Evolutionary conservation across 805 yeast genomes (phyloP).

Genomic region (Pichia nanzhaoensis): DNA sequence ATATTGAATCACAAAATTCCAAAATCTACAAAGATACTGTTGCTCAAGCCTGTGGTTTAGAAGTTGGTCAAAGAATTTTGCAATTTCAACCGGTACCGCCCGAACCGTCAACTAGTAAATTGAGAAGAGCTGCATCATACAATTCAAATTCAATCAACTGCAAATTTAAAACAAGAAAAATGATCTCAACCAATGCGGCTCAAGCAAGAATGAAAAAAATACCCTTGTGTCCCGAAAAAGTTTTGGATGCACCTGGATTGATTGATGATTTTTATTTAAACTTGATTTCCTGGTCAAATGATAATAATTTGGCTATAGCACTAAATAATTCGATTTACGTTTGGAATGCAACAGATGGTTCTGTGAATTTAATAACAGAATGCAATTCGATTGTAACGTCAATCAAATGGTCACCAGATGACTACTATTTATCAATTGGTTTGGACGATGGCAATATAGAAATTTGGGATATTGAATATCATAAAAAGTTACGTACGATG

Average conservation of each 20-base stretch:
- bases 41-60: conserved; percentile 91
- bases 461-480: conserved; percentile 87
- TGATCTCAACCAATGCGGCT: conserved; percentile 40
- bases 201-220: conserved; percentile 68
- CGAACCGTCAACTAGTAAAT: conserved; percentile 29
- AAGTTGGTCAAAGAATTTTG: conserved; percentile 72
- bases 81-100: conserved; percentile 89
- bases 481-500: conserved; percentile 72
- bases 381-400: conserved; percentile 56
- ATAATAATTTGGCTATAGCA: conserved; percentile 82
- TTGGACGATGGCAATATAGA: conserved; percentile 77
- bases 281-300: conserved; percentile 78
- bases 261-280: conserved; percentile 89
- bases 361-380: conserved; percentile 60
- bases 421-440: conserved; percentile 79
- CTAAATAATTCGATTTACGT: conserved; percentile 76
- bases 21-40: conserved; percentile 69
- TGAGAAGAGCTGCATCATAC: conserved; percentile 19
- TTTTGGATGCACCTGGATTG: conserved; percentile 92
- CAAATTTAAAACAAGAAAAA: conserved; percentile 19
- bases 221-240: conserved; percentile 85
- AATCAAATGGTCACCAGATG: conserved; percentile 87
- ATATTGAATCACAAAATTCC: conserved; percentile 47
- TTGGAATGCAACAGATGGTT: conserved; percentile 86
- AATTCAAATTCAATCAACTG: conserved; percentile 10